These are phyloP conservation scores for Euphorbia celastroides DNA, from an alignment of 441 rosid species.

Conservation along the genomic window DNA sequence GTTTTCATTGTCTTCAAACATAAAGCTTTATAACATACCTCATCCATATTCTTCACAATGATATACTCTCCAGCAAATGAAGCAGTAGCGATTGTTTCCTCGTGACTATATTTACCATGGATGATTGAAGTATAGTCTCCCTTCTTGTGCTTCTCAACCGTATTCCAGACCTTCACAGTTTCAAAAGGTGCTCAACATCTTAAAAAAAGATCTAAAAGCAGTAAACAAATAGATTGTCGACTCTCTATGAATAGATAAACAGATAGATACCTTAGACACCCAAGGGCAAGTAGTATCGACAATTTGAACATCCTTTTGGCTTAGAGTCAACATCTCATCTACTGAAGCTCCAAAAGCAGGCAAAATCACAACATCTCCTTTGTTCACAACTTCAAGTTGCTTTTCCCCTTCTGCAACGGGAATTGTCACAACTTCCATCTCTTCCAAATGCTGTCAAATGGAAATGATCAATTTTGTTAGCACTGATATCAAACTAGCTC, in stretches of 20 bases:
- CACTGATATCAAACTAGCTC: not conserved
- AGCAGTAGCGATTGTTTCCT: conserved; percentile 90
- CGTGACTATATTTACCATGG: conserved; percentile 91
- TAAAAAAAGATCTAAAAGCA: not conserved
- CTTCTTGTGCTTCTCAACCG: conserved; percentile 92
- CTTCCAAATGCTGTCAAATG: conserved; percentile 67
- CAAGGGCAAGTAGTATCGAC: conserved; percentile 98
- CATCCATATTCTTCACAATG: conserved; percentile 77
- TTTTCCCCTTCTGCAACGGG: conserved; percentile 71
- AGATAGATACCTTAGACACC: conserved; percentile 68
- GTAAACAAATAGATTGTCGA: not conserved
- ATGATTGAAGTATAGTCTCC: conserved; percentile 89
- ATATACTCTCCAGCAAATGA: conserved; percentile 83
- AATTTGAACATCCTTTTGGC: conserved; percentile 65
- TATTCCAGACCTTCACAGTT: conserved; percentile 71
- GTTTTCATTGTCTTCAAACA: no score
- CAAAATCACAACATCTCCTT: conserved; percentile 83
- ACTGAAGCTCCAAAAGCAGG: conserved; percentile 98
- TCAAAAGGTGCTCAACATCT: not conserved
- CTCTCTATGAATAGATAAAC: not conserved
- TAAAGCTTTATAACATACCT: conserved; percentile 45
- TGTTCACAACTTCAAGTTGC: conserved; percentile 66
- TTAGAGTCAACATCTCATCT: conserved; percentile 73
- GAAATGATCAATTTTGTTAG: conserved; percentile 7
- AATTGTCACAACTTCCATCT: conserved; percentile 64